Conservation (phyloP, 495 filamentous ascomycete genomes). For the Parmelia sp. region DNA sequence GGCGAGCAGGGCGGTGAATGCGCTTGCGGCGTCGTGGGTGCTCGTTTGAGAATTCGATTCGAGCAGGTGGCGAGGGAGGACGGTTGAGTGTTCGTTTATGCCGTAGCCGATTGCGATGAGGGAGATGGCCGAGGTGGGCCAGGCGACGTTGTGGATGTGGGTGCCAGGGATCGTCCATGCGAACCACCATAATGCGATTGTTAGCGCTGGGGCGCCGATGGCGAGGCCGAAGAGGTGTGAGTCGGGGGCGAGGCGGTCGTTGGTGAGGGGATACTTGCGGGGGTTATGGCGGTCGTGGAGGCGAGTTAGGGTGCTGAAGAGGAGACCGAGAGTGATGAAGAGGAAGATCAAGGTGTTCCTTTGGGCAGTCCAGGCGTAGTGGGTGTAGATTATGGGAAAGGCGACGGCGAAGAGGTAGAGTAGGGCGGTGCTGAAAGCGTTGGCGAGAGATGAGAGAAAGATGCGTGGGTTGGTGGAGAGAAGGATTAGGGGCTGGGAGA, state of each 20-base stretch:
- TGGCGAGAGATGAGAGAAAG: not conserved
- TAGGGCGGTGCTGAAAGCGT: not conserved
- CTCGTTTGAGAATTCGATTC: not conserved
- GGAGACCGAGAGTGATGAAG: not conserved
- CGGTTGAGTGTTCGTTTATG: not conserved
- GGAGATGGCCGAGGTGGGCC: not conserved
- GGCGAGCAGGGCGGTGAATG: not conserved
- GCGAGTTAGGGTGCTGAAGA: slow-evolving; percentile 5
- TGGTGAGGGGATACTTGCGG: not conserved
- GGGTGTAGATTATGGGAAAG: slow-evolving; percentile 10
- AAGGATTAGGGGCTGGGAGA: not conserved
- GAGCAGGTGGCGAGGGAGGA: not conserved
- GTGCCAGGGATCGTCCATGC: slow-evolving; percentile 2
- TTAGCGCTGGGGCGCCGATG: slow-evolving; percentile 3
- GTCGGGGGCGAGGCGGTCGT: not conserved
- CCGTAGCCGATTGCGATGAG: not conserved
- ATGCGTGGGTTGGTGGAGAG: not conserved
- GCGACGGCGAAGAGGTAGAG: slow-evolving; percentile 13
- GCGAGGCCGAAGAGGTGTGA: not conserved
- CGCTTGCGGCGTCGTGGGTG: not conserved
- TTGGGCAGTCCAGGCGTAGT: not conserved
- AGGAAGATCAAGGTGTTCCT: slow-evolving; percentile 1
- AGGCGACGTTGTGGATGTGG: not conserved
- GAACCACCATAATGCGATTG: slow-evolving; percentile 6
- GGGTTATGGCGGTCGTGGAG: not conserved